Evolutionary conservation across 2,329 filamentous ascomycete species (phyloP), one percentile per base, ranked within the genome.

Genomic region (Ampelomyces quisqualis): DNA sequence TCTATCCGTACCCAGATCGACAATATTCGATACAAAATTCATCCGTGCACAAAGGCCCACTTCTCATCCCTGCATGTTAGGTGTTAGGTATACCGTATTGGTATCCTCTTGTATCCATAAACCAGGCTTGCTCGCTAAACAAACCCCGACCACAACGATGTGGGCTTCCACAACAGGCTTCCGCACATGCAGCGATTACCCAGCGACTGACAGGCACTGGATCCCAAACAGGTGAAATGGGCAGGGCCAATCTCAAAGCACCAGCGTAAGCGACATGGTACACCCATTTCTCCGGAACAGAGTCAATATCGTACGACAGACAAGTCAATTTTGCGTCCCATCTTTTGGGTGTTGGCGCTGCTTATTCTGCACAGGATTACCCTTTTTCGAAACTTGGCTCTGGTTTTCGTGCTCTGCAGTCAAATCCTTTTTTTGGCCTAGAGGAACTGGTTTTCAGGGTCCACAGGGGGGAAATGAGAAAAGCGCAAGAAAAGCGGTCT

Each of bases 251-350:
- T 49, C 33, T 33, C 41, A 32, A 30, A n/a, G n/a, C n/a, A 28
- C 39, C 35, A 45, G 47, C 47, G 38, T 53, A 50, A 50, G 43
- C 49, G 47, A 50, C 49, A 41, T 45, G 41, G 47, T 27, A 36
- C 34, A 32, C 22, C 46, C 43, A 33, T 21, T 28, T 10, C 14
- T 17, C 32, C 30, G 43, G 43, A 37, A 44, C 40, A 33, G 41
- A 36, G 23, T 52, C 47, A 47, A 45, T 38, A 47, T 50, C 49
- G 49, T 52, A 53, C 47, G 47, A 53, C 36, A 28, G n/a, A n/a
- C n/a, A n/a, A n/a, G n/a, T n/a, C n/a, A n/a, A n/a, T n/a, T n/a
- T n/a, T n/a, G 34, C 28, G 22, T 21, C 22, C 30, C 18, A 26
- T 32, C 35, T 28, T 31, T 40, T 29, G 6, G 39, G 18, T 15